Evolutionary conservation across 1,139 yeast genomes (phyloP).

Genomic region (Candida frijolesensis): DNA sequence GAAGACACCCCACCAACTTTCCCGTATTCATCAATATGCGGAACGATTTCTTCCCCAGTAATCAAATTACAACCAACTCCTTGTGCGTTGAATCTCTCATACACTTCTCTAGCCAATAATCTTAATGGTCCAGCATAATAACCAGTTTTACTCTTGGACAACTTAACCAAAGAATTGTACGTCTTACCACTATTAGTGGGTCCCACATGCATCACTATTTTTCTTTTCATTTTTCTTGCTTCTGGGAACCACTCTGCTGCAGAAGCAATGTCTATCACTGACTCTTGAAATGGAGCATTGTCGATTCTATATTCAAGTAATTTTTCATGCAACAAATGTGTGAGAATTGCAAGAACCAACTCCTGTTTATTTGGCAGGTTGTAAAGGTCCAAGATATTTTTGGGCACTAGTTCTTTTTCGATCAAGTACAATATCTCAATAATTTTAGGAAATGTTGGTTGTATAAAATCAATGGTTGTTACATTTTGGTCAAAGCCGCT

Average conservation of each 20-base stretch:
- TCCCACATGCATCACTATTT: slow-evolving; percentile 87
- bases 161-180: slow-evolving; percentile 70
- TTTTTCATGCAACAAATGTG: slow-evolving; percentile 27
- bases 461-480: slow-evolving; percentile 27
- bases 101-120: slow-evolving; percentile 86
- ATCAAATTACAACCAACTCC: slow-evolving; percentile 76
- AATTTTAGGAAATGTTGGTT: slow-evolving; percentile 30
- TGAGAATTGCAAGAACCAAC: slow-evolving; percentile 23
- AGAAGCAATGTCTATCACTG: slow-evolving; percentile 53
- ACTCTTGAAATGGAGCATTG: slow-evolving; percentile 17
- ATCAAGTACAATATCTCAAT: slow-evolving; percentile 23
- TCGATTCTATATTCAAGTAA: slow-evolving; percentile 20
- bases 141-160: slow-evolving; percentile 74
- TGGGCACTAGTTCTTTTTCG: slow-evolving; percentile 22
- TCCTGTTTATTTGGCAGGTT: slow-evolving; percentile 21
- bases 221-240: slow-evolving; percentile 79
- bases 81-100: slow-evolving; percentile 70
- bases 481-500: not conserved
- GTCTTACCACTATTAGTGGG: slow-evolving; percentile 99
- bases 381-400: slow-evolving; percentile 20
- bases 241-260: slow-evolving; percentile 90
- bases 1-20: slow-evolving; percentile 72
- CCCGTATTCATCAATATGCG: slow-evolving; percentile 69
- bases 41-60: slow-evolving; percentile 92
- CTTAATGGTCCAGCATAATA: slow-evolving; percentile 95